Conservation (phyloP, 306 rosid genomes). For the Erythrophleum fordii region DNA sequence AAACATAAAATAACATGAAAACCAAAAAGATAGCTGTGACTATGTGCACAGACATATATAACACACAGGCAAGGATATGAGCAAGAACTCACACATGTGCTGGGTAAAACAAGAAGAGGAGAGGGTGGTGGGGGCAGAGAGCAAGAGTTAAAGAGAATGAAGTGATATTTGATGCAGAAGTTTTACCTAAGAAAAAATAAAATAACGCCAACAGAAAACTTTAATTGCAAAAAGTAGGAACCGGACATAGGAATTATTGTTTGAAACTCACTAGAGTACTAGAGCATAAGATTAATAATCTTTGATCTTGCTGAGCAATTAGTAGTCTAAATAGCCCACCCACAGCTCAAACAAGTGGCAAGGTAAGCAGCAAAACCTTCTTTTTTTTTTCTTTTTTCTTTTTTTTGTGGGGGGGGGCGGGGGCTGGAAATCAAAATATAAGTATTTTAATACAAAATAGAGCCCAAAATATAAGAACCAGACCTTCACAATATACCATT, state of each 20-base stretch:
- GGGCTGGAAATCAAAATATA: neutral
- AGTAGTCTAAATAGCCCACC: neutral
- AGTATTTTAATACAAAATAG: neutral
- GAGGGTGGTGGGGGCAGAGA: no score
- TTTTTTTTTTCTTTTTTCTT: no score
- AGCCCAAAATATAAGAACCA: neutral
- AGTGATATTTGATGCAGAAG: neutral
- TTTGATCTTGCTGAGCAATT: neutral
- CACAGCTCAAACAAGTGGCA: constrained; percentile 24
- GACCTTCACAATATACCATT: neutral
- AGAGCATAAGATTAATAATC: neutral
- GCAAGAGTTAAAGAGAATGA: neutral
- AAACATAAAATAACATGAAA: neutral
- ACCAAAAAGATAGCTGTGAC: neutral
- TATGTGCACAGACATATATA: neutral
- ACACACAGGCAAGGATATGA: neutral
- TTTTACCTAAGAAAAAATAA: neutral
- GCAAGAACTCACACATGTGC: constrained; percentile 7
- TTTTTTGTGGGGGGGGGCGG: no score
- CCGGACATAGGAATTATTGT: neutral
- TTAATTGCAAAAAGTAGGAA: neutral
- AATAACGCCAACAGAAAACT: neutral
- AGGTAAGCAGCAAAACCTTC: neutral
- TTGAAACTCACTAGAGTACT: neutral
- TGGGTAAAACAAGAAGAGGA: neutral